Conservation (phyloP, 148 eudicot genomes). For the Chenopodium formosanum region DNA sequence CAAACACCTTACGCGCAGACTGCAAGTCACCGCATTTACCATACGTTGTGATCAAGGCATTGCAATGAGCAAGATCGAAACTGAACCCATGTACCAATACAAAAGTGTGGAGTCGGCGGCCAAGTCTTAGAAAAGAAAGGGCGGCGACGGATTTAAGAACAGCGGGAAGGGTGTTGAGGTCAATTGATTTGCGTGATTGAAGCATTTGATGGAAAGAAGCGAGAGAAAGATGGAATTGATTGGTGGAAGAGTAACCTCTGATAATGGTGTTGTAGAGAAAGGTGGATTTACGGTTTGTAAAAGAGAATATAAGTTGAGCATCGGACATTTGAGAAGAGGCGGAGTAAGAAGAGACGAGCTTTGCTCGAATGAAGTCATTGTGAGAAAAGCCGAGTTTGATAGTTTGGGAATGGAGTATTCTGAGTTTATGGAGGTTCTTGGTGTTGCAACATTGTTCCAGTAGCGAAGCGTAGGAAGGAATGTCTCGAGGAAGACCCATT, state of each 20-base stretch:
- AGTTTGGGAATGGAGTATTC: conserved; percentile 33
- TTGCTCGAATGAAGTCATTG: conserved; percentile 48
- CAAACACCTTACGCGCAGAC: conserved; percentile 47
- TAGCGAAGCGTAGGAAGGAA: conserved; percentile 29
- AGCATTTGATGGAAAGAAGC: conserved; percentile 38
- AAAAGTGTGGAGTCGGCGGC: conserved; percentile 35
- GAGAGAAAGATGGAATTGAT: conserved; percentile 35
- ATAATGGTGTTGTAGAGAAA: conserved; percentile 56
- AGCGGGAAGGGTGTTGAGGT: conserved; percentile 42
- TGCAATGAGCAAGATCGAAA: conserved; percentile 38
- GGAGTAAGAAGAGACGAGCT: conserved; percentile 47
- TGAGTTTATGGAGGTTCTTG: conserved; percentile 38
- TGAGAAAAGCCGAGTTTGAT: conserved; percentile 34
- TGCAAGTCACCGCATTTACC: conserved; percentile 42
- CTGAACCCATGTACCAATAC: conserved; percentile 43
- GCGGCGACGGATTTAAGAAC: conserved; percentile 47
- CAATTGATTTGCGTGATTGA: conserved; percentile 30
- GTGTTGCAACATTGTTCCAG: conserved; percentile 36
- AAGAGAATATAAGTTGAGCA: conserved; percentile 44
- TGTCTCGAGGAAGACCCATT: conserved; percentile 9
- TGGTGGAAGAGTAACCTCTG: conserved; percentile 37
- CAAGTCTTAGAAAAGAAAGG: conserved; percentile 29
- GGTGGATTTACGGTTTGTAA: conserved; percentile 40
- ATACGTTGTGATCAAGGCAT: conserved; percentile 55
- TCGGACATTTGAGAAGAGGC: conserved; percentile 40